Base-by-base conservation (phyloP, 352 stramenopile species). In the Phytopythium chamaehyphon region DNA sequence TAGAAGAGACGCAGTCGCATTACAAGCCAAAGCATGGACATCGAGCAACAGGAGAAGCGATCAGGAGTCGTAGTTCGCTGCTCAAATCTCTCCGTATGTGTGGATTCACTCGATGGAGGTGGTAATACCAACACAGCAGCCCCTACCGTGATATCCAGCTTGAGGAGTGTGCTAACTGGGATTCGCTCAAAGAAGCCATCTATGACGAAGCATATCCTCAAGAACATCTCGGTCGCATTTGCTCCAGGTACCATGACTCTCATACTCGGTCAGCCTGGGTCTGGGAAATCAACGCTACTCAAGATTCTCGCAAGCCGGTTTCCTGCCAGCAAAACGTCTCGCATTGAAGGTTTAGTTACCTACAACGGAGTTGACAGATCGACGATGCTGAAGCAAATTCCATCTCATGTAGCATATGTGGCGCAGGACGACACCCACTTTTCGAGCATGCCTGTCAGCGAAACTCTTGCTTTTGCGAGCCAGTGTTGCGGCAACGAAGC, bases 381-480 rank as follows among this genome's bases (percentile, higher is more conserved):
- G 24, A 5, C 49, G 59, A 23, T 33, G 5, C 28, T 33, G 9
- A 9, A 33, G 9, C 5, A 5, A 5, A 33, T 33, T 33, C 57
- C 61, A 14, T 57, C 62, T 23, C 23, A 54, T 24, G 31, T 62
- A 7, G 35, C 57, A 9, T 55, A 62, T 36, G 54, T 62, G 1
- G 26, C 38, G 10, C 58, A 71, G 31, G n/a, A 42, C 0, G 59
- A 70, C 43, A 40, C 36, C n/a, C 62, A 55, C 11, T 45, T 23
- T 2, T 12, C 48, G 0, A 33, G 16, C 5, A 24, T 55, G 23
- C 46, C 48, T 18, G 59, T 70, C 0, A 7, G 51, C 21, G 62
- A 70, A 40, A 70, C 62, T 12, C 38, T 70, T 16, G 12, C 39
- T 22, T 70, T 61, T 47, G 53, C 62, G 2, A n/a, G 52, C 23